Evolutionary conservation across 257 asterid species (phyloP).

Genomic region (Coffea canephora): DNA sequence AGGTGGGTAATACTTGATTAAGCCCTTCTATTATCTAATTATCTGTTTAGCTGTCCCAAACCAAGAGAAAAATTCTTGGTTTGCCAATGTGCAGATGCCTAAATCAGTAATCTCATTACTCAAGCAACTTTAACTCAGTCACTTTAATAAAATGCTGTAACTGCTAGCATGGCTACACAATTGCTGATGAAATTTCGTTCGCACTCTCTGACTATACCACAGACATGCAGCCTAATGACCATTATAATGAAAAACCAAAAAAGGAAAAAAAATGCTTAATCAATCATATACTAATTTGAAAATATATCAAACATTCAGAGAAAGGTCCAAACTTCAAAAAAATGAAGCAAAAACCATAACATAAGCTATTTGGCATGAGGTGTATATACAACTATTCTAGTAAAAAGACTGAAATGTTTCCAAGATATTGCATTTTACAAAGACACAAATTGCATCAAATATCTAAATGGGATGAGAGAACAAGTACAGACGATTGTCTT

Average conservation of each 20-base stretch:
- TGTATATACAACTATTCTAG: neutral
- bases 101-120: neutral
- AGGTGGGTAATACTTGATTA: too few relatives aligned
- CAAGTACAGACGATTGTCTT: neutral
- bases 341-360: neutral
- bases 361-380: neutral
- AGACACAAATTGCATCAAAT: neutral
- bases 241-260: neutral
- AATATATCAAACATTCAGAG: neutral
- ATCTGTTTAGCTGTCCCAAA: neutral
- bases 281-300: neutral
- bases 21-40: too few relatives aligned
- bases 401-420: neutral
- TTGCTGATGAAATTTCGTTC: neutral
- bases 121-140: neutral
- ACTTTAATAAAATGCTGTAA: neutral
- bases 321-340: neutral
- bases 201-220: neutral
- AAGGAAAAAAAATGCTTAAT: too few relatives aligned
- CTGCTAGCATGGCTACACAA: neutral
- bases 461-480: neutral
- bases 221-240: neutral
- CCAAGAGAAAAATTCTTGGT: neutral
- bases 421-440: neutral
- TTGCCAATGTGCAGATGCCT: neutral